Percentiles rank a stretch among this genome's conserved stretches.
Evolutionary conservation across 2,329 filamentous ascomycete genomes (phyloP).

Genomic region (Exophiala oligosperma): DNA sequence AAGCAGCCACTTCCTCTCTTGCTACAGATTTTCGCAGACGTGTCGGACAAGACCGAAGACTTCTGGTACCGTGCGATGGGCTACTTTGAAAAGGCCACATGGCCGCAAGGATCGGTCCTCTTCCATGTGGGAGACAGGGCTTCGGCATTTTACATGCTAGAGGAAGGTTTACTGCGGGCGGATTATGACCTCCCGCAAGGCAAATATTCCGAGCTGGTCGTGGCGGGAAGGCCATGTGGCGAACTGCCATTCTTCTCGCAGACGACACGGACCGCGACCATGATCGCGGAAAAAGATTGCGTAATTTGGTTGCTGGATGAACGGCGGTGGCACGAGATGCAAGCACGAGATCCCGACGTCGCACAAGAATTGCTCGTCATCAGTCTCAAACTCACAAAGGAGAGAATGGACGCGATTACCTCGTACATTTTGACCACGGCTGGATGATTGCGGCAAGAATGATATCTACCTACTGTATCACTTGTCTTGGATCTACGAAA

Average conservation of each 20-base stretch:
- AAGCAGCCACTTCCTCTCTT: slow-evolving; percentile 88
- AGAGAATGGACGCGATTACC: slow-evolving; percentile 77
- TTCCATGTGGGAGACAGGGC: slow-evolving; percentile 77
- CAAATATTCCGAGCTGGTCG: slow-evolving; percentile 83
- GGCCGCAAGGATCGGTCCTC: slow-evolving; percentile 67
- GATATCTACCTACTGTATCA: too few species aligned
- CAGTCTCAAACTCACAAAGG: slow-evolving; percentile 88
- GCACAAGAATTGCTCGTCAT: slow-evolving; percentile 82
- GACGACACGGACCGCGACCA: slow-evolving; percentile 82
- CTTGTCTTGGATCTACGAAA: too few species aligned
- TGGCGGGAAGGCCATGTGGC: slow-evolving; percentile 91
- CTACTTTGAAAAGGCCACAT: slow-evolving; percentile 73
- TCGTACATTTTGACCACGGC: slow-evolving; percentile 45
- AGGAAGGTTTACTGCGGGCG: slow-evolving; percentile 82
- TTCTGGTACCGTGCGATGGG: slow-evolving; percentile 84
- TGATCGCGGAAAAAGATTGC: slow-evolving; percentile 76
- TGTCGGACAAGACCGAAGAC: slow-evolving; percentile 84
- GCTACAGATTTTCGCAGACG: slow-evolving; percentile 89
- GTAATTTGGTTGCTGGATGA: slow-evolving; percentile 79
- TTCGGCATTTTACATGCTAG: slow-evolving; percentile 84
- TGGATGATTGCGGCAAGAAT: slow-evolving; percentile 3
- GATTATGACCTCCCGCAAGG: slow-evolving; percentile 93
- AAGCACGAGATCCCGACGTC: slow-evolving; percentile 71
- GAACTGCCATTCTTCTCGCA: slow-evolving; percentile 96
- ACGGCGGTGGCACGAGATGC: slow-evolving; percentile 70